A percentile compares a stretch with the other conserved stretches of the same genome.
These are phyloP conservation scores for Astrothelium macrocarpum DNA, from an alignment of 495 filamentous ascomycete species.

Conservation along the genomic window DNA sequence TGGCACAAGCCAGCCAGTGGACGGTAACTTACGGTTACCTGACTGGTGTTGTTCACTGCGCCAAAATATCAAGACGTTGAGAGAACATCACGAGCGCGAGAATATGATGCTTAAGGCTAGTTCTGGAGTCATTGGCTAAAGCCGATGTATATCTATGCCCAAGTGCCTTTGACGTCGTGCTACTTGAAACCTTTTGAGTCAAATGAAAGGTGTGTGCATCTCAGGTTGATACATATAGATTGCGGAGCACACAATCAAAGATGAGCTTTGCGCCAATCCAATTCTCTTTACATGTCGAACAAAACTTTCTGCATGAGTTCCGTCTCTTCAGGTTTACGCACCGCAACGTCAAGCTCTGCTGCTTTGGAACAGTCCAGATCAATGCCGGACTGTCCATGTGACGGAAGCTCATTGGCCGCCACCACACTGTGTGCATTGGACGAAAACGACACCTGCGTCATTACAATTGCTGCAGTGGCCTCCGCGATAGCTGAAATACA, in stretches of 20 bases:
- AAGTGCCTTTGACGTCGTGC: not conserved
- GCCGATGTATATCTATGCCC: not conserved
- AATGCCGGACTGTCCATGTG: not conserved
- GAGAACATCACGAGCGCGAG: not conserved
- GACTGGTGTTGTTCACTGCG: not conserved
- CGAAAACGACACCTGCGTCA: not conserved
- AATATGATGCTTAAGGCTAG: not conserved
- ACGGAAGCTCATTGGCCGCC: not conserved
- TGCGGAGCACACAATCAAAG: too few relatives aligned
- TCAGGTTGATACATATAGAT: too few relatives aligned
- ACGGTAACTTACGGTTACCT: too few relatives aligned
- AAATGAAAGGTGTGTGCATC: not conserved
- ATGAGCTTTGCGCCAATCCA: not conserved
- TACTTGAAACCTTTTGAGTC: not conserved
- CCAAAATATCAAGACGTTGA: not conserved
- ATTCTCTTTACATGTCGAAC: not conserved
- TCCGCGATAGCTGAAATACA: not conserved
- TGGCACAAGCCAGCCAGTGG: too few relatives aligned
- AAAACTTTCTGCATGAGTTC: not conserved
- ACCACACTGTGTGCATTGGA: not conserved
- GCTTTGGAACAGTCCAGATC: not conserved
- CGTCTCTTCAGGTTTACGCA: not conserved
- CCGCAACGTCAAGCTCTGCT: not conserved
- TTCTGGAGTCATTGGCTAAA: not conserved
- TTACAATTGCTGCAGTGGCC: not conserved